Evolutionary conservation across 2,329 filamentous ascomycete species (phyloP).

Genomic region (Arthroderma sp.): DNA sequence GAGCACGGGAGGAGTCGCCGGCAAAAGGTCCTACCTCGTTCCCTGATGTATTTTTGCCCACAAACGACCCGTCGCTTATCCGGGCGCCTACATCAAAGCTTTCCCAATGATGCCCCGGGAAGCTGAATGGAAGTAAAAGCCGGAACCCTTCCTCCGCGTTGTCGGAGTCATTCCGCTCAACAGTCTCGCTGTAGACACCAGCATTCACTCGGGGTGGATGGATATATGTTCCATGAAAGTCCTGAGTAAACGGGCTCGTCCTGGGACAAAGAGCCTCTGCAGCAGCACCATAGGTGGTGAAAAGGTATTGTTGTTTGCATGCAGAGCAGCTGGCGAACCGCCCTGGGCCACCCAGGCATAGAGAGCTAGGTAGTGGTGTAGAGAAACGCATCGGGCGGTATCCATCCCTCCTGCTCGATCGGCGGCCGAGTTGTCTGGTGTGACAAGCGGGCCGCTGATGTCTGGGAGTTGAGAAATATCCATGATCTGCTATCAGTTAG

Average conservation of each 20-base stretch:
- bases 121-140: conserved; percentile 4
- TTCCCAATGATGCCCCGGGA: not conserved
- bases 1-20: not conserved
- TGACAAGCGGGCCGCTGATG: conserved; percentile 18
- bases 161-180: not conserved
- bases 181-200: conserved; percentile 4
- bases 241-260: not conserved
- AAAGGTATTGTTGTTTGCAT: not conserved
- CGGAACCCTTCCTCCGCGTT: conserved; percentile 5
- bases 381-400: conserved; percentile 21
- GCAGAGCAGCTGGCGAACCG: not conserved
- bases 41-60: not conserved
- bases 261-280: not conserved
- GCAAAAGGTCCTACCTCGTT: not conserved
- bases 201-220: conserved; percentile 2
- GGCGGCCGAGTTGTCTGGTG: conserved; percentile 19
- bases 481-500: not conserved
- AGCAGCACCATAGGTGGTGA: not conserved
- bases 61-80: conserved; percentile 2
- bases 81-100: not conserved
- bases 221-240: not conserved
- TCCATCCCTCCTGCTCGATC: conserved; percentile 19
- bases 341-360: conserved; percentile 16
- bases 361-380: conserved; percentile 25
- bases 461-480: conserved; percentile 3